Percentiles rank a stretch among this genome's conserved stretches.
Evolutionary conservation across 2,329 filamentous ascomycete genomes (phyloP).

Genomic region (Gaeumannomyces tritici): DNA sequence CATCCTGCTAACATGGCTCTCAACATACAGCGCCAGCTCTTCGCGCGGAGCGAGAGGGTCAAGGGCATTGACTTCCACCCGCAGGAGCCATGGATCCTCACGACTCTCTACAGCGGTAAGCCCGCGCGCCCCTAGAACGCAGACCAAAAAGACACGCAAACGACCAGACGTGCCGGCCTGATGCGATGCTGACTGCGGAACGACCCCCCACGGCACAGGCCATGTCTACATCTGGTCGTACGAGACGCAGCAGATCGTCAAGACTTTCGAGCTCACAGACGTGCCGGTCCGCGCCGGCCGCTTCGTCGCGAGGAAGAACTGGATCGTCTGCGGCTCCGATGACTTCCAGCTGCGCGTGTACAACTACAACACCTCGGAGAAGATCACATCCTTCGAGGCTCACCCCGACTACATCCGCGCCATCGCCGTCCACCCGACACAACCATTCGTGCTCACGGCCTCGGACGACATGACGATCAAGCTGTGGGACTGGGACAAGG

Average conservation of each 20-base stretch:
- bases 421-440: constrained; percentile 89
- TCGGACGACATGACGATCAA: constrained; percentile 99
- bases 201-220: constrained; percentile 36
- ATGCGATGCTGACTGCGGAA: constrained; percentile 1
- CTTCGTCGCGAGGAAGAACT: constrained; percentile 97
- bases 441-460: constrained; percentile 91
- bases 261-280: constrained; percentile 98
- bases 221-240: constrained; percentile 99
- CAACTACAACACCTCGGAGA: constrained; percentile 99
- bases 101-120: constrained; percentile 89
- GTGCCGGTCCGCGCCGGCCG: constrained; percentile 94
- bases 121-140: background rate
- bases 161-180: background rate
- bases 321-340: constrained; percentile 93
- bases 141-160: background rate
- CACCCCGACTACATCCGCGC: constrained; percentile 98
- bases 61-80: constrained; percentile 97
- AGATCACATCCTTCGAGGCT: constrained; percentile 93
- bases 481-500: constrained; percentile 98
- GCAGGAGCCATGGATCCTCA: constrained; percentile 90
- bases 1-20: constrained; percentile 13
- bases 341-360: constrained; percentile 53
- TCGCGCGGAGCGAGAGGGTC: constrained; percentile 87
- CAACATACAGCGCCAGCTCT: constrained; percentile 25
- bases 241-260: constrained; percentile 92